Evolutionary conservation across 2,329 filamentous ascomycete genomes (phyloP), one percentile per base, ranked within the genome.

Genomic region (Colletotrichum australisinense): DNA sequence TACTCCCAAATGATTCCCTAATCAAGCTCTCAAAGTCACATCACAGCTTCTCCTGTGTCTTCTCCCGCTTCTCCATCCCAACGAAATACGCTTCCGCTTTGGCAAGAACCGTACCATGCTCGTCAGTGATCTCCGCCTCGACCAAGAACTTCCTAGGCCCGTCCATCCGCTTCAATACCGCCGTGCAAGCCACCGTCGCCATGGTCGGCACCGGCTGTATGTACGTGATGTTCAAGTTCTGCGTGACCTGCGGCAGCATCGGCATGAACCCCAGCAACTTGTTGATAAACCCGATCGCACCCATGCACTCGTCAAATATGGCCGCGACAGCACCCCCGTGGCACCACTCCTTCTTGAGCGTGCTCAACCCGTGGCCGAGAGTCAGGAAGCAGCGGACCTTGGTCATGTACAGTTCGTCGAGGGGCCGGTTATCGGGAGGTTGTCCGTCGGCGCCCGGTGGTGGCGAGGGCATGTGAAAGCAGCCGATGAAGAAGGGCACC

Each of bases 401-500:
- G 11, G 32, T 42, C 12, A 69, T n/a, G 16, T 42, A 68, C 0
- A 4, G 0, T 6, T 63, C 32, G 4, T 63, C 22, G 9, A 68
- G 32, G 1, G 49, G 22, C 9, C 42, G 42, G 42, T 11, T n/a
- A 7, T 49, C 42, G 4, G 42, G 42, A n/a, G 19, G 8, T 9
- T 11, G 4, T 49, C 42, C 19, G 8, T n/a, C 19, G 42, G 42
- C 19, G 42, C 19, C 42, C 53, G 53, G 26, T 22, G 32, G 24
- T 1, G 32, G 2, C 9, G 30, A 19, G 6, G 55, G 55, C 26
- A 59, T 7, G 26, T 67, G 35, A 24, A 59, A 67, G 26, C 55
- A 67, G n/a, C 64, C 55, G 53, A 67, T 32, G 55, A 67, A 59
- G 26, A 32, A 67, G 3, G 64, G 64, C 7, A 67, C 35, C 3